A percentile compares a stretch with the other conserved stretches of the same genome.
phyloP scores from a whole-genome alignment of 1,139 yeast species.

The Yamadazyma songkhlaensis region DNA sequence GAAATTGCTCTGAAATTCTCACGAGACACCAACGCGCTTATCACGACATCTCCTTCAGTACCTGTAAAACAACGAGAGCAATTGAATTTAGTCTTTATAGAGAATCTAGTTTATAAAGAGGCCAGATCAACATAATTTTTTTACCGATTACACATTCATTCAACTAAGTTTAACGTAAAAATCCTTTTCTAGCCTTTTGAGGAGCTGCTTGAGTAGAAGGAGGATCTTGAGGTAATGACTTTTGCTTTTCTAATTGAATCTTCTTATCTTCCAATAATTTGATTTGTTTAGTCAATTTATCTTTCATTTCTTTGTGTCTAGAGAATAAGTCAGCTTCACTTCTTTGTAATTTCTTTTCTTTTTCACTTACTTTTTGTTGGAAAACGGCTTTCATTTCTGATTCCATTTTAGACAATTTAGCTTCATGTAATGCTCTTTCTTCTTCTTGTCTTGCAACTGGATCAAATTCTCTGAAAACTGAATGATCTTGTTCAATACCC shows the following conservation, averaged over 20 bases:
- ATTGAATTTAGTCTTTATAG: no score
- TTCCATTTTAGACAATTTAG: constrained; percentile 91
- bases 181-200: constrained; percentile 52
- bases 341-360: constrained; percentile 95
- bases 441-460: constrained; percentile 93
- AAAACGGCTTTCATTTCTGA: constrained; percentile 95
- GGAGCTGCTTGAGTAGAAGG: constrained; percentile 47
- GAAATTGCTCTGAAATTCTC: constrained; percentile 2
- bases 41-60: no score
- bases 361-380: constrained; percentile 94
- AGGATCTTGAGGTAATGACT: constrained; percentile 57
- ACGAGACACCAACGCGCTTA: constrained; percentile 1
- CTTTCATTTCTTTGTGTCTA: constrained; percentile 97
- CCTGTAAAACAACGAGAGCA: neutral
- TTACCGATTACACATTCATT: constrained; percentile 1
- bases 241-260: constrained; percentile 70
- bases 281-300: constrained; percentile 83
- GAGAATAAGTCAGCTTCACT: constrained; percentile 96
- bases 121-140: neutral
- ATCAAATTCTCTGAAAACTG: constrained; percentile 91
- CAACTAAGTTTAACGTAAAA: constrained; percentile 38
- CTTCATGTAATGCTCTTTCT: constrained; percentile 90
- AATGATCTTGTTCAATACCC: constrained; percentile 91
- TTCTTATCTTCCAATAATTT: constrained; percentile 89
- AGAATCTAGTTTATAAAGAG: no score